phyloP scores from a whole-genome alignment of 2,329 filamentous ascomycete genomes.

The Neodidymelliopsis sp. region DNA sequence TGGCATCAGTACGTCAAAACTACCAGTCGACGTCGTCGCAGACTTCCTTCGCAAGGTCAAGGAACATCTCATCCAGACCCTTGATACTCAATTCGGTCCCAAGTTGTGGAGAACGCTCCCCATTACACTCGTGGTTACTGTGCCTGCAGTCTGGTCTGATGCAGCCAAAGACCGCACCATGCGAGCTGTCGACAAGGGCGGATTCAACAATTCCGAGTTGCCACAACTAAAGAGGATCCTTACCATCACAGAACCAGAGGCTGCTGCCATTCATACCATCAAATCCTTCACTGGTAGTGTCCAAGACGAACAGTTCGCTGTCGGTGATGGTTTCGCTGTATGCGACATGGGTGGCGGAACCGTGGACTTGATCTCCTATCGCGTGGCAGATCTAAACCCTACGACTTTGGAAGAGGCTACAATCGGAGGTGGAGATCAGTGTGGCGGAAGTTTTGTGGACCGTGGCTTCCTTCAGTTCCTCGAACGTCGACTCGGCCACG shows the following conservation, averaged over 20 bases:
- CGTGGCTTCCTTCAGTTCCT: conserved; percentile 32
- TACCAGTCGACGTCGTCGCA: conserved; percentile 38
- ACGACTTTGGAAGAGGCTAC: conserved; percentile 32
- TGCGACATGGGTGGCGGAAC: conserved; percentile 45
- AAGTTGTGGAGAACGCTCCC: conserved; percentile 27
- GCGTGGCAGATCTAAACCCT: conserved; percentile 15
- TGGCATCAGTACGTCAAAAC: conserved; percentile 1
- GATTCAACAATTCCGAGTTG: conserved; percentile 25
- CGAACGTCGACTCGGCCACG: conserved; percentile 27
- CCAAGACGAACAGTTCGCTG: conserved; percentile 20
- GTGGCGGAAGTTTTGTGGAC: conserved; percentile 40
- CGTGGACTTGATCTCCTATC: conserved; percentile 40
- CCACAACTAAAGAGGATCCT: conserved; percentile 17
- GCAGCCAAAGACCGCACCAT: conserved; percentile 28
- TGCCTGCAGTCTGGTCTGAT: conserved; percentile 40
- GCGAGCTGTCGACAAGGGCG: conserved; percentile 27
- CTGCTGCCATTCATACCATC: conserved; percentile 38
- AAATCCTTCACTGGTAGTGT: conserved; percentile 15
- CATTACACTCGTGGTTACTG: conserved; percentile 32
- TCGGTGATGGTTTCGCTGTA: conserved; percentile 34
- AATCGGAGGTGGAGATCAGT: conserved; percentile 33
- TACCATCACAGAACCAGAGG: conserved; percentile 31
- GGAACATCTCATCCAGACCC: conserved; percentile 29
- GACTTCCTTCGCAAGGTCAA: conserved; percentile 38
- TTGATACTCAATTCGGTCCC: conserved; percentile 29